These are phyloP conservation scores for Phytophthora idaei DNA, from an alignment of 352 stramenopile genomes.

Conservation along the genomic window DNA sequence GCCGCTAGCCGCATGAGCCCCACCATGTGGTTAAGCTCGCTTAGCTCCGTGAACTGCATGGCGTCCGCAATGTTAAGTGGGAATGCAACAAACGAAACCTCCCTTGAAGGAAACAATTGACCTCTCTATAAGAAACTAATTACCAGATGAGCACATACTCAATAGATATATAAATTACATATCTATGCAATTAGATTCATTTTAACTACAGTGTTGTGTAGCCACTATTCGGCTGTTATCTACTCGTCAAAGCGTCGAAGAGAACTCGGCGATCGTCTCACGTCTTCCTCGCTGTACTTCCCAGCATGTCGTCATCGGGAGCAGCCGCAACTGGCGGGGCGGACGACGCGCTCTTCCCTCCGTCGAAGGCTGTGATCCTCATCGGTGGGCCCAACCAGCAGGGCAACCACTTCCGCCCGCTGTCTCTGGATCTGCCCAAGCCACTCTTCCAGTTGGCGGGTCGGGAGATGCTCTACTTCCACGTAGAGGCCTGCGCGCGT, in stretches of 20 bases:
- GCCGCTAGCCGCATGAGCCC: slow-evolving; percentile 79
- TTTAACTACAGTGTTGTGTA: not conserved
- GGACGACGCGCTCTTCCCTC: slow-evolving; percentile 65
- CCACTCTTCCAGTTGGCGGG: slow-evolving; percentile 88
- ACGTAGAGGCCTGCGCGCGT: slow-evolving; percentile 84
- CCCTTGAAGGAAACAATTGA: slow-evolving; percentile 8
- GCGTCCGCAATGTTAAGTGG: not conserved
- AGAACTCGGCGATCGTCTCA: slow-evolving; percentile 9
- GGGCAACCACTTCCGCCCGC: slow-evolving; percentile 87
- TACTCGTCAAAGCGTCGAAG: slow-evolving; percentile 1
- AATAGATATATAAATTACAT: not conserved
- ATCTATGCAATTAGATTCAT: slow-evolving; percentile 19
- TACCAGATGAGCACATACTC: slow-evolving; percentile 7
- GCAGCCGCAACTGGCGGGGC: slow-evolving; percentile 25
- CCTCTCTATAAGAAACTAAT: slow-evolving; percentile 7
- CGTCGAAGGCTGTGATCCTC: slow-evolving; percentile 88
- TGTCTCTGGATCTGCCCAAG: slow-evolving; percentile 88
- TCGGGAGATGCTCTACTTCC: slow-evolving; percentile 89
- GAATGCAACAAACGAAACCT: not conserved
- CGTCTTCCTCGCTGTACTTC: not conserved
- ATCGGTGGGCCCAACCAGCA: slow-evolving; percentile 88
- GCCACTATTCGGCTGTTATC: slow-evolving; percentile 6
- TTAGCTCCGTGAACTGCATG: slow-evolving; percentile 92
- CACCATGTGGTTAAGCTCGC: slow-evolving; percentile 85
- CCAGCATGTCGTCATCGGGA: slow-evolving; percentile 26